Base-by-base conservation (phyloP, 2,329 filamentous ascomycete species). In the Sporothrix schenckii region DNA sequence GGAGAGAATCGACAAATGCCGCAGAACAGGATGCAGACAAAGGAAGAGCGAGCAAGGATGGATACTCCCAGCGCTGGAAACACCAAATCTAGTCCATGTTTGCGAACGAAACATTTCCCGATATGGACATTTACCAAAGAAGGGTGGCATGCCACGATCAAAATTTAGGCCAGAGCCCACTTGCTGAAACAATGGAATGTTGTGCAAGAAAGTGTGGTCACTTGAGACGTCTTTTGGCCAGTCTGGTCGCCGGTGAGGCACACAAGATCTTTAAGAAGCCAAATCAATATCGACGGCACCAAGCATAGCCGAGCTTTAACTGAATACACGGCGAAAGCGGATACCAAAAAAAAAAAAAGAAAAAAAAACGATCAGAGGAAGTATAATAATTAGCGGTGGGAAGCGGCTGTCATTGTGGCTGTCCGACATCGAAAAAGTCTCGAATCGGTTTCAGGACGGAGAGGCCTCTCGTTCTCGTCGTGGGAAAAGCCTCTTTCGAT, bases 391-490 rank as follows among this genome's bases (percentile, higher is more conserved):
- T 30, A 30, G 27, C 27, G 3, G 27, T 30, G 27, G 27, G 14
- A 5, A 47, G 39, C 58, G 39, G 39, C 24, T 41, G 11, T 27
- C 13, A 21, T 2, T 47, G 39, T 61, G 39, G 58, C 39, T 61
- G 39, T 61, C 58, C 39, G 3, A 11, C 39, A 11, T 44, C 41
- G 34, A 34, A 34, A 34, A 14, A 27, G 67, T 69, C 67, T 69
- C 67, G 56, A 19, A 63, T 69, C 56, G 54, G 67, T 69, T 69
- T 69, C 67, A 61, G 56, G 56, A 21, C 50, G 19, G 30, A 66
- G 61, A 66, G 61, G 61, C 52, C 66, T 68, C 50, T 56, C 16
- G 11, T 30, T 30, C 24, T 24, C 24, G 24, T 27, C 39, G 21
- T 47, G 66, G 50, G 34, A 53, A n/a, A 66, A n/a, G n/a, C 19